Base-by-base conservation (phyloP, 2,329 filamentous ascomycete species). In the Colletotrichum sublineola region DNA sequence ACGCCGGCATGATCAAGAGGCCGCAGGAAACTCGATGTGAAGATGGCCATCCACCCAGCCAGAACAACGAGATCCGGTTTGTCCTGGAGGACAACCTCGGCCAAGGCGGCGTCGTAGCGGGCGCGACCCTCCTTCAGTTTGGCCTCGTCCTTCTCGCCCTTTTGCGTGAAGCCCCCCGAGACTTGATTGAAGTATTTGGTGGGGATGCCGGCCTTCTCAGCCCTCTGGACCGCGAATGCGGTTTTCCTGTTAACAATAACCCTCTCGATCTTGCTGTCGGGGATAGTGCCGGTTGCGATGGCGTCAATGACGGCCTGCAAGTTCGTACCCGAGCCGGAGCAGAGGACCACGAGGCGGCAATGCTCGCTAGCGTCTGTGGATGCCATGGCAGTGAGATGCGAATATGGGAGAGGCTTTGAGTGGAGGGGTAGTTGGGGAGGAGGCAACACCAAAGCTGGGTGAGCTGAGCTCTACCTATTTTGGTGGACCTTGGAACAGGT, bases 11-110 rank as follows among this genome's bases (percentile, higher is more conserved):
- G 83, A 44, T 89, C 86, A 9, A 97, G 79, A 2, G 94, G 93
- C 11, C 88, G 86, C 60, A 97, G 84, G 79, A 97, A 96, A 1
- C 86, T 83, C 2, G 86, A 84, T 0, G 90, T 91, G 61, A 97
- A 88, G 69, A 97, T 92, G 80, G 96, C 92, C 94, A 97, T 97
- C 88, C 93, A 97, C 2, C 95, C 94, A 4, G 93, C 92, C 75
- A 95, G 93, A 11, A 96, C 92, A 61, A 97, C 90, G 67, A 97
- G 82, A 67, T 95, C 89, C 0, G 94, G 94, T 69, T 82, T 82
- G 74, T 92, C 88, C 5, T 82, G 80, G 33, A 96, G 84, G 64
- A 97, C 87, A 72, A 92, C 86, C 53, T 87, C 81, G 0, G 94
- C 93, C 74, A 97, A 85, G 55, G 93, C 93, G 18, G 90, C 88